These are phyloP conservation scores for Ganoderma lingzhi DNA, from an alignment of 1,284 basidiomycete genomes.

Conservation along the genomic window DNA sequence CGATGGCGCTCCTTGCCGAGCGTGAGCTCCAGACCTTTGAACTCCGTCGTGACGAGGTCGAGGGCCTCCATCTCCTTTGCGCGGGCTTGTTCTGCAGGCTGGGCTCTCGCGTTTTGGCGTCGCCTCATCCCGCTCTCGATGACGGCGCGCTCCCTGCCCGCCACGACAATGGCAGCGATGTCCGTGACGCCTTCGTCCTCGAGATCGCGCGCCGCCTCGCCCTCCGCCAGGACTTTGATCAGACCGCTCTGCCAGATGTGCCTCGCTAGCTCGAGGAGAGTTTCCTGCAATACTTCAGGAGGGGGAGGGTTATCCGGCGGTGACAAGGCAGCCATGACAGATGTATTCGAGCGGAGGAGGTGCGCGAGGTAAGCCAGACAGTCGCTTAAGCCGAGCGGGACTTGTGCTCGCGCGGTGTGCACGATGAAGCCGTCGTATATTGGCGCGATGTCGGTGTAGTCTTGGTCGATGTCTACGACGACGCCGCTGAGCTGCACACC, in stretches of 20 bases:
- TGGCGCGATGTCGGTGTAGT: slow-evolving; percentile 80
- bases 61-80: slow-evolving; percentile 83
- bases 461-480: slow-evolving; percentile 86
- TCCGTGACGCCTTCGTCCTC: slow-evolving; percentile 89
- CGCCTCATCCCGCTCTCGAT: slow-evolving; percentile 85
- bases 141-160: slow-evolving; percentile 82
- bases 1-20: slow-evolving; percentile 90
- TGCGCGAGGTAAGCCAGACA: slow-evolving; percentile 82
- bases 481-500: slow-evolving; percentile 77
- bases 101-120: slow-evolving; percentile 76
- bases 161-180: slow-evolving; percentile 83
- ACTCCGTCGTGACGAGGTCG: slow-evolving; percentile 81
- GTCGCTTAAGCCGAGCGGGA: slow-evolving; percentile 74
- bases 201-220: slow-evolving; percentile 61
- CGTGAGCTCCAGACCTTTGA: slow-evolving; percentile 74
- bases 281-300: slow-evolving; percentile 53
- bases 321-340: slow-evolving; percentile 69
- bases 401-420: slow-evolving; percentile 64
- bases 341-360: slow-evolving; percentile 72
- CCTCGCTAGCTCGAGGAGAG: slow-evolving; percentile 65
- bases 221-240: slow-evolving; percentile 76
- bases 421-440: slow-evolving; percentile 83
- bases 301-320: slow-evolving; percentile 54
- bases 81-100: slow-evolving; percentile 81
- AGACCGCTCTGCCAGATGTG: slow-evolving; percentile 68